Conservation (phyloP, 306 rosid species). For the Quercus variabilis region DNA sequence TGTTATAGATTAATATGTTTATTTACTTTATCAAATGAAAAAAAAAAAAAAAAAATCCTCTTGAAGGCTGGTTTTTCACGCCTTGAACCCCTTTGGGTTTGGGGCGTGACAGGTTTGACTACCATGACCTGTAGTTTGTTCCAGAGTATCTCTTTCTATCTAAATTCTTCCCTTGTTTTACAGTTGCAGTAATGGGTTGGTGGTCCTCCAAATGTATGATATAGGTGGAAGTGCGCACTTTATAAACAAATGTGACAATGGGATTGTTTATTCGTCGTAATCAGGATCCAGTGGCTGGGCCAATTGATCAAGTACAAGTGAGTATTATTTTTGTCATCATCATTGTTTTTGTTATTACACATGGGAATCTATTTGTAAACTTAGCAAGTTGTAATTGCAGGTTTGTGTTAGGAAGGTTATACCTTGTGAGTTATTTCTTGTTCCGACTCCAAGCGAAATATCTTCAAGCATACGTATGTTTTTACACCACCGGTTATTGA, state of each 20-base stretch:
- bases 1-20: no score
- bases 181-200: slow-evolving; percentile 87
- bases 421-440: no score
- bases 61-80: no score
- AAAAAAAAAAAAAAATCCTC: no score
- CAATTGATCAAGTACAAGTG: slow-evolving; percentile 77
- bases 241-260: slow-evolving; percentile 92
- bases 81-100: no score
- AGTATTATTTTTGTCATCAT: slow-evolving; percentile 19
- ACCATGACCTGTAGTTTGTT: not conserved
- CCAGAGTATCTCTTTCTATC: slow-evolving; percentile 5
- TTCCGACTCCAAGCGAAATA: no score
- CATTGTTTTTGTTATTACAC: slow-evolving; percentile 2
- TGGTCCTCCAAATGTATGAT: slow-evolving; percentile 81
- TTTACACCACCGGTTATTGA: no score
- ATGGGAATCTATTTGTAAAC: slow-evolving; percentile 1
- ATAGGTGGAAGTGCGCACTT: slow-evolving; percentile 98
- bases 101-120: not conserved
- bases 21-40: no score
- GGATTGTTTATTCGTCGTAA: slow-evolving; percentile 90
- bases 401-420: slow-evolving; percentile 75
- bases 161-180: slow-evolving; percentile 18
- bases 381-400: slow-evolving; percentile 34
- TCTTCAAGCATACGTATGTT: no score
- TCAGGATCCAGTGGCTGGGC: slow-evolving; percentile 78